Evolutionary conservation across 2,329 filamentous ascomycete genomes (phyloP).

Genomic region (Fusarium concolor): DNA sequence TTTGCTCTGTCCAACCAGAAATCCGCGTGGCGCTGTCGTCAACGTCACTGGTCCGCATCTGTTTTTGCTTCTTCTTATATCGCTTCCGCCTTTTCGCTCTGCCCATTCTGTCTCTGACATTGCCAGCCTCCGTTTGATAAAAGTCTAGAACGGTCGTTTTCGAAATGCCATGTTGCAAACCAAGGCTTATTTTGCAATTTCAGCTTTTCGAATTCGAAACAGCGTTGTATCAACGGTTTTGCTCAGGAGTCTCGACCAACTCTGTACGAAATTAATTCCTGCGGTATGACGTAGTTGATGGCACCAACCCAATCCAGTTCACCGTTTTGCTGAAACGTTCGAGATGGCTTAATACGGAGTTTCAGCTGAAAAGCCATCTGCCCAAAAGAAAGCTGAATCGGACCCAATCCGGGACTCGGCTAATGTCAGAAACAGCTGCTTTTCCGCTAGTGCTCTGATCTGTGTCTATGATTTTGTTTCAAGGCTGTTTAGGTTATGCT

Average conservation of each 20-base stretch:
- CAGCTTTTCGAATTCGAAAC: background rate
- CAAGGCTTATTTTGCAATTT: background rate
- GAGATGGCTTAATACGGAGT: constrained; percentile 8
- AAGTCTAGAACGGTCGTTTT: constrained; percentile 29
- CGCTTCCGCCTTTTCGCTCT: constrained; percentile 28
- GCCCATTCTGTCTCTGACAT: constrained; percentile 1
- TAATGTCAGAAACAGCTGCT: constrained; percentile 20
- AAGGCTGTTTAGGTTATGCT: constrained; percentile 25
- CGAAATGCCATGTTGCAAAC: background rate
- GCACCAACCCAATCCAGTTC: constrained; percentile 7
- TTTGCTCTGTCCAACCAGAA: constrained; percentile 32
- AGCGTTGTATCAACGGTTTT: background rate
- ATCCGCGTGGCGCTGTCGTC: constrained; percentile 34
- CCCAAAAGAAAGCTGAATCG: constrained; percentile 18
- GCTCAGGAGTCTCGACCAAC: constrained; percentile 21
- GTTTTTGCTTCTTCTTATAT: constrained; percentile 3
- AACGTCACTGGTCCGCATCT: constrained; percentile 44
- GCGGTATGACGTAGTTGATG: constrained; percentile 41
- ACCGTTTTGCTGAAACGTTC: constrained; percentile 25
- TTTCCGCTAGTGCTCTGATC: constrained; percentile 22
- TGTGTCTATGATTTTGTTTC: constrained; percentile 28
- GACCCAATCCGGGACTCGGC: constrained; percentile 7
- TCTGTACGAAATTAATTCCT: constrained; percentile 10
- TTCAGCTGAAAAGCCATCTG: constrained; percentile 19
- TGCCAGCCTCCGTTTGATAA: constrained; percentile 6